Evolutionary conservation across 2,329 filamentous ascomycete genomes (phyloP).

Genomic region (Cladosporium sp.): DNA sequence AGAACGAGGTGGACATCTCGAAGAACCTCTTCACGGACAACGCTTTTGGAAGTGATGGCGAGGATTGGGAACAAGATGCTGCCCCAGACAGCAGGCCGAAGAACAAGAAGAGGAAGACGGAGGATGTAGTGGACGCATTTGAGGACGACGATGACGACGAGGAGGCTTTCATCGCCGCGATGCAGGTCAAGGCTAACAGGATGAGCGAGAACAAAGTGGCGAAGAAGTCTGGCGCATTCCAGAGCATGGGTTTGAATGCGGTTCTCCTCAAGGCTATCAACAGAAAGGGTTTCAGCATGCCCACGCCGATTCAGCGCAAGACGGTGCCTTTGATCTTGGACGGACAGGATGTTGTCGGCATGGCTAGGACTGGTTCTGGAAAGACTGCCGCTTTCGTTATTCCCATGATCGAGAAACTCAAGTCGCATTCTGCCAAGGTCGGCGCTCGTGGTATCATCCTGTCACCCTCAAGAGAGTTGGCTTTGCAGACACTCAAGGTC

Average conservation of each 20-base stretch:
- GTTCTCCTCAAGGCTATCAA: constrained; percentile 86
- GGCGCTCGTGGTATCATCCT: constrained; percentile 83
- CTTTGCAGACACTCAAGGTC: constrained; percentile 91
- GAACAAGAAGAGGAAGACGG: constrained; percentile 15
- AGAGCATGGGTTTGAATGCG: constrained; percentile 84
- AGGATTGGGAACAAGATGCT: constrained; percentile 9
- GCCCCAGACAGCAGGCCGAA: neutral
- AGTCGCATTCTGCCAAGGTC: constrained; percentile 79
- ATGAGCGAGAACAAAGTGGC: constrained; percentile 78
- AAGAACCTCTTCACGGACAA: constrained; percentile 59
- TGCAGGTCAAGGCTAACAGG: constrained; percentile 81
- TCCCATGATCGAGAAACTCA: constrained; percentile 93
- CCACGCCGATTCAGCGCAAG: constrained; percentile 96
- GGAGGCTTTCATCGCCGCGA: constrained; percentile 84
- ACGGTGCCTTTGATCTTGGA: constrained; percentile 89
- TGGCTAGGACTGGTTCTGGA: constrained; percentile 97
- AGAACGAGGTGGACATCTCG: constrained; percentile 88
- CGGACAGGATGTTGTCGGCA: constrained; percentile 93
- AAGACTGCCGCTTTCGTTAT: constrained; percentile 99
- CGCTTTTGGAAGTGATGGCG: constrained; percentile 53
- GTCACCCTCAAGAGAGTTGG: constrained; percentile 89
- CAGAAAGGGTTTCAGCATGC: constrained; percentile 90
- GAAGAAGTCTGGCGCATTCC: constrained; percentile 96
- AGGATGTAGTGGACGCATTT: constrained; percentile 17
- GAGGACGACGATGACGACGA: constrained; percentile 52